These are phyloP conservation scores for Geosmithia flava DNA, from an alignment of 2,329 filamentous ascomycete genomes.

Conservation along the genomic window DNA sequence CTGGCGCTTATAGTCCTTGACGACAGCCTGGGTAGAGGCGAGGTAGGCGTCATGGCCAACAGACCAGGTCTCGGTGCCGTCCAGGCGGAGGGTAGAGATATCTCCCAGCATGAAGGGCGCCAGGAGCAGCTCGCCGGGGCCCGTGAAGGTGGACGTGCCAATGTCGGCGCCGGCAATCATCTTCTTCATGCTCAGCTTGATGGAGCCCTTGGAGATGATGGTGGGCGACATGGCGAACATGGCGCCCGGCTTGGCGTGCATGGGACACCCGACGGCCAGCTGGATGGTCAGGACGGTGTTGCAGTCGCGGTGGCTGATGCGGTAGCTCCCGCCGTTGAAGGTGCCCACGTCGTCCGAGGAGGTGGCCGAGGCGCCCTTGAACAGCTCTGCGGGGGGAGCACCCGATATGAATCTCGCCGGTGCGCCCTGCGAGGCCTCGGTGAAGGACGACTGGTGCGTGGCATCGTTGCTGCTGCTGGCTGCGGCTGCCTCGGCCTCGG, in stretches of 20 bases:
- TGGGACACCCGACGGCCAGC: conserved; percentile 75
- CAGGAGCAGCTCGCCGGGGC: conserved; percentile 80
- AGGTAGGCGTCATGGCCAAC: conserved; percentile 82
- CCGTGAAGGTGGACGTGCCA: conserved; percentile 66
- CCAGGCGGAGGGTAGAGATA: conserved; percentile 66
- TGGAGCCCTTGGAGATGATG: conserved; percentile 66
- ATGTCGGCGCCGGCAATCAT: conserved; percentile 75
- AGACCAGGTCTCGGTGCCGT: conserved; percentile 64
- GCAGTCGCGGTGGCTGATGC: conserved; percentile 82
- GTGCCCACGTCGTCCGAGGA: conserved; percentile 75
- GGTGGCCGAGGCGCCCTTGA: conserved; percentile 43
- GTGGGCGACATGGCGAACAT: conserved; percentile 95
- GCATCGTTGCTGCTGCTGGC: conserved; percentile 6
- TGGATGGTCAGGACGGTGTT: conserved; percentile 87
- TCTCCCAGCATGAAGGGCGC: conserved; percentile 75
- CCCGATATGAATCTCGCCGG: conserved; percentile 21
- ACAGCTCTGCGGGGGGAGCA: conserved; percentile 37
- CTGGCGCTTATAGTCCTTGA: conserved; percentile 81
- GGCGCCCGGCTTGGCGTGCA: conserved; percentile 68
- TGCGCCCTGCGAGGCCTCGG: background rate
- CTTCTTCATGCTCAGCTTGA: conserved; percentile 89
- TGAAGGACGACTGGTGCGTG: background rate
- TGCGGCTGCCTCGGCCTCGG: conserved; percentile 17
- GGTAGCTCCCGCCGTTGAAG: conserved; percentile 91
- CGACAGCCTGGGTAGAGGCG: conserved; percentile 72